Base-by-base conservation (phyloP, 371 early-diverging fungal genomes). In the Rhizopus sp. region DNA sequence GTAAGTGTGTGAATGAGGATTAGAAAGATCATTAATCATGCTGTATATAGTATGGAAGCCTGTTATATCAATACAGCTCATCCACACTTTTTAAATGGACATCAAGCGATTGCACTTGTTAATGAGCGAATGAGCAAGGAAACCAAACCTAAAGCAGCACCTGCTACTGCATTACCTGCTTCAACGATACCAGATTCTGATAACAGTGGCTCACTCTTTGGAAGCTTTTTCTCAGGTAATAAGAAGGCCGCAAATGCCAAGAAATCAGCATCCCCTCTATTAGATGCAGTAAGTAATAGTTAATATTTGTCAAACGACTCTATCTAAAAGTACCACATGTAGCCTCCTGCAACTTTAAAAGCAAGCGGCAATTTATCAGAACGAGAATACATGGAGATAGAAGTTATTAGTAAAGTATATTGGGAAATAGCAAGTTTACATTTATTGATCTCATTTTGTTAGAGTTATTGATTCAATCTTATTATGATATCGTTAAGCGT, bases 31-130 rank as follows among this genome's bases (percentile, higher is more conserved):
- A 10, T 10, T 8, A 10, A 13, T 39, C 39, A 39, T 23, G 2
- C 40, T 4, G n/a, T 13, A 30, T 13, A 10, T 57, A 88, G 87
- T 37, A 93, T 96, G 88, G 97, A 98, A 81, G 82, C 91, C 7
- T 82, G 84, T 64, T 99, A 99, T 70, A 90, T 99, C 76, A 98
- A 98, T 80, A 98, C 99, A 9, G 97, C 87, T 5, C 99, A 99
- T 72, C 99, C 99, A 5, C 98, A 99, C 75, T 98, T 99, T 72
- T 78, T 98, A 61, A 90, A 83, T 61, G 99, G 97, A 40, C 96
- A 98, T 80, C 90, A 88, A 69, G 98, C 97, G 4, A 90, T 95
- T 85, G 90, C 94, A 13, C 85, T 93, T 39, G 93, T 97, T 57
- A 88, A 87, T 54, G 98, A 97, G 23, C 86, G 91, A 31, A 65